phyloP scores from a whole-genome alignment of 192 early-diverging fungal species.

The Podochytrium sp. region DNA sequence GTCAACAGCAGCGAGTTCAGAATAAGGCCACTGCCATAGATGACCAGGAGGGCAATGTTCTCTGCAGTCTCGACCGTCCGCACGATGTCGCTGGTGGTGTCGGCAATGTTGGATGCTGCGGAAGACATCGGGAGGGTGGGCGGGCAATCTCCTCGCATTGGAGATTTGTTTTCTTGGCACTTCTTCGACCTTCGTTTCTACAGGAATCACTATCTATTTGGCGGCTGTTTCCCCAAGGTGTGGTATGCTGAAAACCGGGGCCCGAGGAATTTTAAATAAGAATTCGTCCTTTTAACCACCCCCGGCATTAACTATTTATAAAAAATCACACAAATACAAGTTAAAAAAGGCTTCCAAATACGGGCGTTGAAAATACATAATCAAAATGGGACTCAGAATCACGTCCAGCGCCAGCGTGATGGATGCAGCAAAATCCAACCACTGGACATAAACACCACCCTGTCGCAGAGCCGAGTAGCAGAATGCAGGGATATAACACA shows the following conservation, averaged over 20 bases:
- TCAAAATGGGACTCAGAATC: not conserved
- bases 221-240: no score
- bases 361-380: constrained; percentile 6
- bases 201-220: no score
- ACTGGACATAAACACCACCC: not conserved
- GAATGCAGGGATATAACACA: not conserved
- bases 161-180: no score
- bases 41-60: not conserved
- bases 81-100: no score
- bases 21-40: not conserved
- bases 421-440: not conserved
- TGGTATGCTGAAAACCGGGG: no score
- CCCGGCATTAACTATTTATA: not conserved
- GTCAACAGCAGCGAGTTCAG: not conserved
- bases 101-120: no score
- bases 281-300: no score
- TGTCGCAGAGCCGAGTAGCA: not conserved
- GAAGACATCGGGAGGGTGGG: no score
- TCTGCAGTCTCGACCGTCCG: no score
- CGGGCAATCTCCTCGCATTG: no score
- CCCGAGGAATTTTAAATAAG: no score
- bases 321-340: not conserved
- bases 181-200: no score
- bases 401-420: not conserved
- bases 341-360: not conserved